Percentiles rank a stretch among this genome's conserved stretches.
phyloP scores from a whole-genome alignment of 805 yeast genomes.

The Lipomyces sp. region DNA sequence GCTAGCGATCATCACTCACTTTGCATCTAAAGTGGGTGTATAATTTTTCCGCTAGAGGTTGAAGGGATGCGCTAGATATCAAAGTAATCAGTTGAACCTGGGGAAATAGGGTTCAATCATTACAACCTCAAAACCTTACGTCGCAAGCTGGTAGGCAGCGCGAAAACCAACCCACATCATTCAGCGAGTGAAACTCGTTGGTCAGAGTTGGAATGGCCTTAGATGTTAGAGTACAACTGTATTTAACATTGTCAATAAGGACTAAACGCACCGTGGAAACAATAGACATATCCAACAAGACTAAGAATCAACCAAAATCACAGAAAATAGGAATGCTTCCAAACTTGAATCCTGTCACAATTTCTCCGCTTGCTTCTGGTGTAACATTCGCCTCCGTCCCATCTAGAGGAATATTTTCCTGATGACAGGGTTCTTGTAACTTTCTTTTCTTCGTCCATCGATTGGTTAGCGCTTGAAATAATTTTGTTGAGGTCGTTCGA shows the following conservation, averaged over 20 bases:
- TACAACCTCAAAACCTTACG: not conserved
- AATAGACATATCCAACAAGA: not conserved
- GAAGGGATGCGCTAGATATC: not conserved
- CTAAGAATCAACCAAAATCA: not conserved
- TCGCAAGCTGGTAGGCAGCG: constrained; percentile 5
- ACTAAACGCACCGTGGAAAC: not conserved
- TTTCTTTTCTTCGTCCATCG: too few species aligned
- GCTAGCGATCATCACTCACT: not conserved
- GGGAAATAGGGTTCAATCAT: not conserved
- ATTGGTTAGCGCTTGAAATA: too few species aligned
- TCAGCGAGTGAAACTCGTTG: constrained; percentile 8
- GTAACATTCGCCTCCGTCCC: too few species aligned
- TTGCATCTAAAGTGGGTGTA: not conserved
- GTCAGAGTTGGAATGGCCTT: constrained; percentile 19
- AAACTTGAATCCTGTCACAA: not conserved
- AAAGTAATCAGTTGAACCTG: not conserved
- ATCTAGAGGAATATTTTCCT: too few species aligned
- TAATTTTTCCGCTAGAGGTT: constrained; percentile 10
- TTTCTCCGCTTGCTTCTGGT: too few species aligned
- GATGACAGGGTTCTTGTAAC: too few species aligned
- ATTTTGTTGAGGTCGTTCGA: too few species aligned
- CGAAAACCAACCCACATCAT: constrained; percentile 20
- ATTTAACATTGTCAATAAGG: too few species aligned
- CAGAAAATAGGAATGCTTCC: not conserved
- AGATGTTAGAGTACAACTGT: too few species aligned